These are phyloP conservation scores for Penicillium angulare DNA, from an alignment of 495 filamentous ascomycete genomes.

Conservation along the genomic window DNA sequence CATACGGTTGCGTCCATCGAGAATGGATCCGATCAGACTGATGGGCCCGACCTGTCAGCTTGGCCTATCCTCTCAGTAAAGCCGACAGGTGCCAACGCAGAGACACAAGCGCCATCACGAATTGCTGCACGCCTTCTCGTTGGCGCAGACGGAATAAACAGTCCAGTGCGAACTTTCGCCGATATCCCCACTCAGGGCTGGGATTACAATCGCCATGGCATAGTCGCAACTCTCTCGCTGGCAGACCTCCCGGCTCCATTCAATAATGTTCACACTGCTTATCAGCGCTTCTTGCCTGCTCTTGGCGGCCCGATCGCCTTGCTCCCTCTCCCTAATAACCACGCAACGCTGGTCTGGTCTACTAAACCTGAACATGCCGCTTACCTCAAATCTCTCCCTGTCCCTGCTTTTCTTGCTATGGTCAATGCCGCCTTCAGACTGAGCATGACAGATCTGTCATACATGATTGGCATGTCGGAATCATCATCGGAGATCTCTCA, in stretches of 20 bases:
- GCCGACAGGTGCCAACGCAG: constrained; percentile 34
- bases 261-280: constrained; percentile 65
- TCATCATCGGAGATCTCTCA: constrained; percentile 44
- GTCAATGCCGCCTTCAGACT: constrained; percentile 94
- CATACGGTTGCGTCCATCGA: constrained; percentile 73
- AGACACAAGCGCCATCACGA: constrained; percentile 31
- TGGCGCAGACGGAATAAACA: constrained; percentile 92
- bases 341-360: constrained; percentile 88
- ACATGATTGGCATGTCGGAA: constrained; percentile 63
- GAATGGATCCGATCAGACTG: constrained; percentile 62
- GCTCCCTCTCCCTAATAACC: constrained; percentile 80
- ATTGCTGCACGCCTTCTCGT: constrained; percentile 82
- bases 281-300: constrained; percentile 91
- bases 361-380: constrained; percentile 77
- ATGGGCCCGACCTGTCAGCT: constrained; percentile 70
- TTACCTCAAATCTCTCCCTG: constrained; percentile 70
- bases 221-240: constrained; percentile 84
- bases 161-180: constrained; percentile 87
- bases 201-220: constrained; percentile 88
- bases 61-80: constrained; percentile 82
- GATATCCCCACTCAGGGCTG: constrained; percentile 82
- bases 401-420: constrained; percentile 75
- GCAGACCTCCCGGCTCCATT: constrained; percentile 43
- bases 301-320: constrained; percentile 79
- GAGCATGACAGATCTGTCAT: constrained; percentile 71